A percentile compares a stretch with the other conserved stretches of the same genome.
phyloP scores from a whole-genome alignment of 2,329 filamentous ascomycete genomes.

The Aspergillus sp. region DNA sequence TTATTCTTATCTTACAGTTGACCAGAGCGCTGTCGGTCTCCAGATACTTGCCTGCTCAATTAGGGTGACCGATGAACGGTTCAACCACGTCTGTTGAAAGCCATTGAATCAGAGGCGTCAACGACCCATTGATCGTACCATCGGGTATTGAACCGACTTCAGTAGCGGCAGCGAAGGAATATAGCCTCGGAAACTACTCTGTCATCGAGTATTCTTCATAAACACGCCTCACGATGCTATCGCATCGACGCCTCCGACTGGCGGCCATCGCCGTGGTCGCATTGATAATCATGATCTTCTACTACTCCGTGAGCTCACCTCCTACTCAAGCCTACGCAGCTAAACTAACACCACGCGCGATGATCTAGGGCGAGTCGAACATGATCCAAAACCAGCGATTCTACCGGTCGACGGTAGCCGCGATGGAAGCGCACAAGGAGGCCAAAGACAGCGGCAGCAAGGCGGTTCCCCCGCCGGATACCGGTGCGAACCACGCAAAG shows the following conservation, averaged over 20 bases:
- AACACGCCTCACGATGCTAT: conserved; percentile 55
- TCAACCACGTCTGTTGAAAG: no score
- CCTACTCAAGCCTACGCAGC: neutral
- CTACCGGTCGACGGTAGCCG: conserved; percentile 54
- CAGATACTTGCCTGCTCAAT: no score
- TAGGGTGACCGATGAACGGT: no score
- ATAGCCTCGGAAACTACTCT: neutral
- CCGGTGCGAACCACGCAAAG: conserved; percentile 53
- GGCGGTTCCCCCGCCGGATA: conserved; percentile 65
- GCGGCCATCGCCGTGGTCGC: conserved; percentile 63
- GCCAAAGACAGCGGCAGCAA: conserved; percentile 49
- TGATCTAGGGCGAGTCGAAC: conserved; percentile 36
- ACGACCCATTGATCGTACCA: no score
- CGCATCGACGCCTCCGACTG: conserved; percentile 66
- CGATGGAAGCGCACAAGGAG: conserved; percentile 50
- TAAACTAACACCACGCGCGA: neutral
- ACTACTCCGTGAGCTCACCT: conserved; percentile 62
- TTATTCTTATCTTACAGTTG: no score
- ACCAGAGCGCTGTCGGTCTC: no score
- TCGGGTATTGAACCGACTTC: no score
- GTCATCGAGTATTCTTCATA: neutral
- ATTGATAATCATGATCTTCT: conserved; percentile 65
- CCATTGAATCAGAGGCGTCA: no score
- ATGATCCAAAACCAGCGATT: conserved; percentile 47
- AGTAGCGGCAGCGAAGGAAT: no score